These are phyloP conservation scores for Nepenthes gracilis DNA, from an alignment of 148 eudicot genomes.

Conservation along the genomic window DNA sequence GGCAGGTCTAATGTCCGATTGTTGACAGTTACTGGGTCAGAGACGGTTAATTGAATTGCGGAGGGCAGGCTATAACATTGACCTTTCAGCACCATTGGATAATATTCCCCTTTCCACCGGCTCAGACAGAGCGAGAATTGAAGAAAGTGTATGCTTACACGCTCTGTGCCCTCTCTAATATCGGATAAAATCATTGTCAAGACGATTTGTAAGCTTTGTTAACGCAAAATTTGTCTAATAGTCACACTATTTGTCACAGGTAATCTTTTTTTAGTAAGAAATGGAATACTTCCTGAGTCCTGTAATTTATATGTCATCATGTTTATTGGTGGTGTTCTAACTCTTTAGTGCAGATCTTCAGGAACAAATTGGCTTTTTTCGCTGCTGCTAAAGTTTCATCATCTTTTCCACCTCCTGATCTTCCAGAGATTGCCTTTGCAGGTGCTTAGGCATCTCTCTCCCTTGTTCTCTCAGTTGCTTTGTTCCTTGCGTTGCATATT, in stretches of 20 bases:
- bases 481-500: background rate
- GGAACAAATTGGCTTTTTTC: conserved; percentile 73
- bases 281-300: background rate
- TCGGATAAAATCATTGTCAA: no score
- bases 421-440: conserved; percentile 96
- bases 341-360: conserved; percentile 55
- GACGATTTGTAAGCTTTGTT: background rate
- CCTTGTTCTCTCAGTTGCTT: background rate
- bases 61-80: conserved; percentile 79
- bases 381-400: conserved; percentile 93
- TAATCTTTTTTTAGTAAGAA: background rate
- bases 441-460: conserved; percentile 24
- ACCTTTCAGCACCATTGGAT: conserved; percentile 79
- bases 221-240: background rate
- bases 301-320: background rate
- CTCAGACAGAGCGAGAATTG: conserved; percentile 69
- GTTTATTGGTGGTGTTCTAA: conserved; percentile 6
- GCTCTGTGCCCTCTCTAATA: background rate
- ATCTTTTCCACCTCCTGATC: conserved; percentile 74
- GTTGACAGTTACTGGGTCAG: conserved; percentile 67
- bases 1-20: conserved; percentile 6
- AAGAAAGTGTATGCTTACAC: conserved; percentile 54
- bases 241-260: background rate
- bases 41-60: conserved; percentile 70
- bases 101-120: conserved; percentile 61